A percentile compares a stretch with the other conserved stretches of the same genome.
Evolutionary conservation across 352 stramenopile species (phyloP).

Genomic region (Phytophthora cactorum): DNA sequence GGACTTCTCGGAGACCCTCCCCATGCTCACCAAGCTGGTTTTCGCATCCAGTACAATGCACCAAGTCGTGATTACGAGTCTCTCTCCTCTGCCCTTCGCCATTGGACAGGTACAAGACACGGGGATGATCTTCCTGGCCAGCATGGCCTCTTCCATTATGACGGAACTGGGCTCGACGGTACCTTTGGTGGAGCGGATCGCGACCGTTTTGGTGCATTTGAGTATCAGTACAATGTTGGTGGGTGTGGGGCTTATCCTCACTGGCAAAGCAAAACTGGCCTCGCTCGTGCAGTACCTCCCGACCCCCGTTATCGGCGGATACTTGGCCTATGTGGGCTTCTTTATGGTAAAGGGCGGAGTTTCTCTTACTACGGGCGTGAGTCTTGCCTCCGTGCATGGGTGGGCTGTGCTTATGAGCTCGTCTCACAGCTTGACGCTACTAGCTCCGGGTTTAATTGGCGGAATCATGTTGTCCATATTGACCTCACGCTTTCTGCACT

Average conservation of each 20-base stretch:
- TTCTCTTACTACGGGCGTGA: constrained; percentile 81
- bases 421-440: constrained; percentile 65
- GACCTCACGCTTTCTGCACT: constrained; percentile 70
- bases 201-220: constrained; percentile 95
- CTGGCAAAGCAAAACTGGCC: constrained; percentile 90
- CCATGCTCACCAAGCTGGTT: constrained; percentile 91
- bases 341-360: constrained; percentile 94
- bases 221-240: constrained; percentile 90
- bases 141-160: constrained; percentile 93
- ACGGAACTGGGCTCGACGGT: constrained; percentile 63
- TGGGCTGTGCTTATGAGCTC: constrained; percentile 71
- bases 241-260: constrained; percentile 91
- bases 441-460: constrained; percentile 75
- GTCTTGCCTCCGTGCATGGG: constrained; percentile 72
- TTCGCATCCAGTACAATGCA: constrained; percentile 94
- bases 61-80: constrained; percentile 92
- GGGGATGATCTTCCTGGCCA: constrained; percentile 95
- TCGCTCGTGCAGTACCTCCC: constrained; percentile 96
- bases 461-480: constrained; percentile 78
- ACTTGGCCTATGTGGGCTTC: constrained; percentile 97
- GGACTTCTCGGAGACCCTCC: constrained; percentile 56
- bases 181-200: constrained; percentile 66
- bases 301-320: constrained; percentile 95
- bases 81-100: constrained; percentile 94
- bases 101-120: constrained; percentile 98